Percentiles rank a stretch among this genome's conserved stretches.
These are phyloP conservation scores for Cerrena zonata DNA, from an alignment of 1,284 basidiomycete genomes.

Conservation along the genomic window DNA sequence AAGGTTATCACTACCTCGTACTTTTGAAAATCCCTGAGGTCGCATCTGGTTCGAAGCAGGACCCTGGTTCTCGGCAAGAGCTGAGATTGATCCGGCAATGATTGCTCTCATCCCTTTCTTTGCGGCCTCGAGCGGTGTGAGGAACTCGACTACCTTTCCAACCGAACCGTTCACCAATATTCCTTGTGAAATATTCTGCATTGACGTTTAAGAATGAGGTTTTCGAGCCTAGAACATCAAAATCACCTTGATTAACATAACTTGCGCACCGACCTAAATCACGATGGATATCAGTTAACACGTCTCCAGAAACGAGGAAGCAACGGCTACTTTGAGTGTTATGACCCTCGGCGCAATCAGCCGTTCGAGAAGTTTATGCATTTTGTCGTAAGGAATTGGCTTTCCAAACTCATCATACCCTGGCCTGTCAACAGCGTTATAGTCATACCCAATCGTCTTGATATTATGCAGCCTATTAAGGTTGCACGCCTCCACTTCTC, in stretches of 20 bases:
- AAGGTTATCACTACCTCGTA: not conserved
- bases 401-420: constrained; percentile 23
- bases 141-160: constrained; percentile 73
- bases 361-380: constrained; percentile 23
- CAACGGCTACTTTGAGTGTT: constrained; percentile 8
- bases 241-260: constrained; percentile 71
- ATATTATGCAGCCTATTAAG: constrained; percentile 35
- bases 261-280: constrained; percentile 48
- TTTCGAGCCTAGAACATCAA: too few species aligned
- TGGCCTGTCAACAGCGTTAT: constrained; percentile 32
- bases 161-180: constrained; percentile 87
- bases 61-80: constrained; percentile 3
- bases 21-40: too few species aligned
- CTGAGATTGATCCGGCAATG: not conserved
- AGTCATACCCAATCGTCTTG: constrained; percentile 28
- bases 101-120: constrained; percentile 3
- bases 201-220: not conserved
- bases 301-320: not conserved
- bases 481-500: constrained; percentile 60
- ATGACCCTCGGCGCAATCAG: constrained; percentile 18
- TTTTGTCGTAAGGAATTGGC: constrained; percentile 14
- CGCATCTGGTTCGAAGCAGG: not conserved
- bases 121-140: constrained; percentile 9
- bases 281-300: not conserved
- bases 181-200: constrained; percentile 15